phyloP scores from a whole-genome alignment of 139 green algal genomes.

The Asterochloris sp. region DNA sequence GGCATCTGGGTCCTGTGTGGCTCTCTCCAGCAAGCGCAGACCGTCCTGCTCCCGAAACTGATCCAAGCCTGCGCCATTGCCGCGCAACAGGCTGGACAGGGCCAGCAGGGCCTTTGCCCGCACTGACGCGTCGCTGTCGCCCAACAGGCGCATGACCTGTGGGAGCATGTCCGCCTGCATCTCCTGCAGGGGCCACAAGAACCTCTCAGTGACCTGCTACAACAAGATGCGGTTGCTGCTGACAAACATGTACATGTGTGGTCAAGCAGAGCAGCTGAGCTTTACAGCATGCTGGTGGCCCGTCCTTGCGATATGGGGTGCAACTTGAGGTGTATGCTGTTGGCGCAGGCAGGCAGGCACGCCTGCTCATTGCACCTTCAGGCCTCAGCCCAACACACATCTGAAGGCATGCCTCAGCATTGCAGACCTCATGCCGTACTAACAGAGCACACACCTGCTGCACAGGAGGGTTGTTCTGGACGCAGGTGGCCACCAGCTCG shows the following conservation, averaged over 20 bases:
- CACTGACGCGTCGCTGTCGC: slow-evolving; percentile 11
- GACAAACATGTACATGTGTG: no score
- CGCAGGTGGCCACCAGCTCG: slow-evolving; percentile 77
- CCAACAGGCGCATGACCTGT: no score
- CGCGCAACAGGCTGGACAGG: slow-evolving; percentile 52
- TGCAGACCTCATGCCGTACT: neutral
- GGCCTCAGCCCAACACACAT: neutral
- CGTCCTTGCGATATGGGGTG: neutral
- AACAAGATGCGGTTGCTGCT: no score
- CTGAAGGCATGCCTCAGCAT: no score
- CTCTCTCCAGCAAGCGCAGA: slow-evolving; percentile 3
- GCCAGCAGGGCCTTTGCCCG: slow-evolving; percentile 57
- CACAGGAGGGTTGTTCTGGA: slow-evolving; percentile 76
- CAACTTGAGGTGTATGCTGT: neutral
- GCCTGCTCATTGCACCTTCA: neutral
- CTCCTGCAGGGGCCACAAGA: no score
- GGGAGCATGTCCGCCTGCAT: no score
- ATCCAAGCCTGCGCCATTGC: slow-evolving; percentile 38
- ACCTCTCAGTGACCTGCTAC: no score
- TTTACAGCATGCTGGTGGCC: no score
- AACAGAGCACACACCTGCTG: slow-evolving; percentile 38
- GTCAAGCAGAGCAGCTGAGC: no score
- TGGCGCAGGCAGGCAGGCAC: neutral
- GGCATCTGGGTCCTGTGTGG: slow-evolving; percentile 21
- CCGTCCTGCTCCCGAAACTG: slow-evolving; percentile 30